A percentile compares a stretch with the other conserved stretches of the same genome.
Evolutionary conservation across 1,284 basidiomycete genomes (phyloP).

Genomic region (Cryptococcus amylolentus): DNA sequence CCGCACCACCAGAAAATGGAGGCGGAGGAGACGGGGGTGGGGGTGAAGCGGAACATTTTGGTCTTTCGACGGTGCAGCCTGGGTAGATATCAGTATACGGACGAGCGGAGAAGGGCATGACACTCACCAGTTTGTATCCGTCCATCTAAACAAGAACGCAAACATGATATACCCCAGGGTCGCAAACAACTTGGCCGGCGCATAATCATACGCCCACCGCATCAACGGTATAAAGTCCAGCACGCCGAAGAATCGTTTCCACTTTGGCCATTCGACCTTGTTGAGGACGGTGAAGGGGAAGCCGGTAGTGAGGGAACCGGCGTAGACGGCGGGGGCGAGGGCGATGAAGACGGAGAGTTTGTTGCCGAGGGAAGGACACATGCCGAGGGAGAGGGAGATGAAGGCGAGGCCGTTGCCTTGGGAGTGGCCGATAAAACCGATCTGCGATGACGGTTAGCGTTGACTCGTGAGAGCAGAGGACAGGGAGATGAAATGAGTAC

Average conservation of each 20-base stretch:
- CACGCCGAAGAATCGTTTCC: slow-evolving; percentile 59
- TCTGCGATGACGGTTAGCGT: slow-evolving; percentile 28
- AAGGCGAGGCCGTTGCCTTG: slow-evolving; percentile 59
- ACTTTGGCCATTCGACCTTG: slow-evolving; percentile 56
- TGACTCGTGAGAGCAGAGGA: not conserved
- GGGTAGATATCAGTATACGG: not conserved
- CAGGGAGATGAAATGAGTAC: slow-evolving; percentile 18
- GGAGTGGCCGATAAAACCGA: slow-evolving; percentile 62
- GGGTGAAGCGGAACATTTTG: slow-evolving; percentile 65
- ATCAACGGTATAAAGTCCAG: slow-evolving; percentile 63
- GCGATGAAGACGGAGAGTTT: slow-evolving; percentile 60
- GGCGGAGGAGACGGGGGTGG: slow-evolving; percentile 57
- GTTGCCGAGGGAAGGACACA: slow-evolving; percentile 58
- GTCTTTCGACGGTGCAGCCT: slow-evolving; percentile 56
- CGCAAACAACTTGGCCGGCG: slow-evolving; percentile 53
- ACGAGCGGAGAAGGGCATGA: not conserved
- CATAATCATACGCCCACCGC: slow-evolving; percentile 59
- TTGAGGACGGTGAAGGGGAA: slow-evolving; percentile 58
- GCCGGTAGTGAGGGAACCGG: slow-evolving; percentile 58
- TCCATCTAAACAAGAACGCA: slow-evolving; percentile 59
- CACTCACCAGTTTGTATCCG: slow-evolving; percentile 59
- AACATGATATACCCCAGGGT: slow-evolving; percentile 57
- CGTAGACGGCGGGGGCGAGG: slow-evolving; percentile 61
- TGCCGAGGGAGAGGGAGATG: slow-evolving; percentile 58
- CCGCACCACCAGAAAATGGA: slow-evolving; percentile 62